phyloP scores from a whole-genome alignment of 2,329 filamentous ascomycete species.

The Shiraia bambusicola region DNA sequence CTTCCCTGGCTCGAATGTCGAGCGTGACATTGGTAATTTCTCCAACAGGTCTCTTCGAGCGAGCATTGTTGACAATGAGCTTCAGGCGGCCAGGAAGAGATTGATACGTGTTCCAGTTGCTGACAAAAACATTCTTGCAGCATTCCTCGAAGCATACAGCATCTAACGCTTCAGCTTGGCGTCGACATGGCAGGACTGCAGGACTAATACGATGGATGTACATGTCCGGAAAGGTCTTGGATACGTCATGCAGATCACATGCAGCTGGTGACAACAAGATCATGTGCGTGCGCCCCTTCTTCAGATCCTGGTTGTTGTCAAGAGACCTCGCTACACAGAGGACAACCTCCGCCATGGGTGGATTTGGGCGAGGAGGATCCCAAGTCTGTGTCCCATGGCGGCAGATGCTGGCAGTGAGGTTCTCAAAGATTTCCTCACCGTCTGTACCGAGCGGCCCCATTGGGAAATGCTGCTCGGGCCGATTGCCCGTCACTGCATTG shows the following conservation, averaged over 20 bases:
- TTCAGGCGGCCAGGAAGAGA: slow-evolving; percentile 23
- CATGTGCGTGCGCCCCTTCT: slow-evolving; percentile 25
- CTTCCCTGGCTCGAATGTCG: slow-evolving; percentile 22
- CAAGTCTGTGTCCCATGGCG: slow-evolving; percentile 25
- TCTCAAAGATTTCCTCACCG: slow-evolving; percentile 17
- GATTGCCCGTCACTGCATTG: slow-evolving; percentile 25
- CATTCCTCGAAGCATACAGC: slow-evolving; percentile 20
- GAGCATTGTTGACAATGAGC: slow-evolving; percentile 29
- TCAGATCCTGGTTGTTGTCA: slow-evolving; percentile 10
- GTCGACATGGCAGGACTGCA: slow-evolving; percentile 24
- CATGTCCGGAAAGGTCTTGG: slow-evolving; percentile 19
- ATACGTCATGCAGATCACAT: slow-evolving; percentile 25
- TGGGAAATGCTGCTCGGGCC: slow-evolving; percentile 28
- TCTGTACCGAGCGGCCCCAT: slow-evolving; percentile 16
- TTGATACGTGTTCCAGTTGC: slow-evolving; percentile 30
- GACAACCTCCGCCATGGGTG: slow-evolving; percentile 30
- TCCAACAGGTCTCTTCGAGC: slow-evolving; percentile 23
- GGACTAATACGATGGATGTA: slow-evolving; percentile 34
- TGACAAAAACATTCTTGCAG: slow-evolving; percentile 29
- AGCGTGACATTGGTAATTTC: slow-evolving; percentile 23
- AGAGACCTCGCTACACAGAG: slow-evolving; percentile 26
- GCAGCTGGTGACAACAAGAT: slow-evolving; percentile 30
- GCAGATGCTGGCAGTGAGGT: slow-evolving; percentile 20
- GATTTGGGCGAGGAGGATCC: slow-evolving; percentile 33
- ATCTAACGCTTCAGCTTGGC: slow-evolving; percentile 11